A percentile compares a stretch with the other conserved stretches of the same genome.
These are phyloP conservation scores for Primulina huaijiensis DNA, from an alignment of 257 asterid species.

Conservation along the genomic window DNA sequence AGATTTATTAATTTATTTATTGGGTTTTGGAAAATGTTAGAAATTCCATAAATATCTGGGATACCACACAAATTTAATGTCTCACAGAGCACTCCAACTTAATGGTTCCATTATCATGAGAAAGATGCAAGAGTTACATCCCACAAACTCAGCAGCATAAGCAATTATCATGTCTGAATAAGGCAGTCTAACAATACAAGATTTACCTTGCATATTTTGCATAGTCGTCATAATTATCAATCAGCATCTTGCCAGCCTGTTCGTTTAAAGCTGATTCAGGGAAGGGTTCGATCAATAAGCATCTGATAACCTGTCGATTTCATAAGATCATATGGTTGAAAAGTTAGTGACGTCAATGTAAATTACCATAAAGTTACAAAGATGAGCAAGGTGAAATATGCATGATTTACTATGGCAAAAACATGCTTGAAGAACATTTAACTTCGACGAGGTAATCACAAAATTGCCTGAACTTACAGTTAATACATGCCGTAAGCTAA, in stretches of 20 bases:
- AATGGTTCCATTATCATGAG: not conserved
- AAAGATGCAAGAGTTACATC: not conserved
- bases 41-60: too few relatives aligned
- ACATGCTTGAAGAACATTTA: conserved; percentile 7
- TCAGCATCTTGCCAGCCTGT: conserved; percentile 97
- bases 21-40: too few relatives aligned
- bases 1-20: too few relatives aligned
- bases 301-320: conserved; percentile 69
- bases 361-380: not conserved
- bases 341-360: not conserved
- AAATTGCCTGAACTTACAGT: conserved; percentile 46
- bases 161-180: not conserved
- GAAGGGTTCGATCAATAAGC: conserved; percentile 92
- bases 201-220: conserved; percentile 82
- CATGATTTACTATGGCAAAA: not conserved
- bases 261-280: conserved; percentile 97
- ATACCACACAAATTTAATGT: not conserved
- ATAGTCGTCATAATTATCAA: conserved; percentile 83
- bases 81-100: not conserved
- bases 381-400: not conserved
- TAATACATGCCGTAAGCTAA: too few relatives aligned
- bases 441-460: not conserved
- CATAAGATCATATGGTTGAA: too few relatives aligned
- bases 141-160: not conserved
- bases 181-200: not conserved